A percentile compares a stretch with the other conserved stretches of the same genome.
Evolutionary conservation across 805 yeast genomes (phyloP).

Genomic region (Kuraishia capsulata): DNA sequence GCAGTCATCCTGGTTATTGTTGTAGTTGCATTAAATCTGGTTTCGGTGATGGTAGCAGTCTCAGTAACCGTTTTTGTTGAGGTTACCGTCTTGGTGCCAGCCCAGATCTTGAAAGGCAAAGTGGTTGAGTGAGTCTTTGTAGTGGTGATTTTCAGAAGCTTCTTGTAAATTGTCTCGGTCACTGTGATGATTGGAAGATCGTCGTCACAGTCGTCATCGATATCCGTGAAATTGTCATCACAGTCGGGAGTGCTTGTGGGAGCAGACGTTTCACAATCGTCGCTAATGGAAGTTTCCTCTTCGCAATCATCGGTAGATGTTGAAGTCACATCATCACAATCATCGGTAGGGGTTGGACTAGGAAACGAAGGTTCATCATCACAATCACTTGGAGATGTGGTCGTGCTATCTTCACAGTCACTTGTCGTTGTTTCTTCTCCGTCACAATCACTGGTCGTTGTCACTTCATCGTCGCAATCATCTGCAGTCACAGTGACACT

Average conservation of each 20-base stretch:
- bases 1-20: background rate
- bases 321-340: background rate
- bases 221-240: background rate
- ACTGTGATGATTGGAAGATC: background rate
- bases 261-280: too few relatives aligned
- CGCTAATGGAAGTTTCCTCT: too few relatives aligned
- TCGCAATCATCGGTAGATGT: too few relatives aligned
- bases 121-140: too few relatives aligned
- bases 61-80: conserved; percentile 5
- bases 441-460: background rate
- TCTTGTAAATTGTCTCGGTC: conserved; percentile 1
- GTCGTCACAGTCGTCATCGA: background rate
- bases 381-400: too few relatives aligned
- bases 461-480: background rate
- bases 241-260: too few relatives aligned
- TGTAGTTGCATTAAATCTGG: background rate
- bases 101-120: too few relatives aligned
- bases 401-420: background rate
- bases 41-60: background rate
- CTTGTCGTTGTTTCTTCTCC: background rate
- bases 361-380: too few relatives aligned
- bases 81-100: too few relatives aligned
- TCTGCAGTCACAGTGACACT: background rate
- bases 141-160: background rate
- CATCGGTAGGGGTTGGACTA: too few relatives aligned